phyloP scores from a whole-genome alignment of 1,284 basidiomycete species.

The Testicularia cyperi region DNA sequence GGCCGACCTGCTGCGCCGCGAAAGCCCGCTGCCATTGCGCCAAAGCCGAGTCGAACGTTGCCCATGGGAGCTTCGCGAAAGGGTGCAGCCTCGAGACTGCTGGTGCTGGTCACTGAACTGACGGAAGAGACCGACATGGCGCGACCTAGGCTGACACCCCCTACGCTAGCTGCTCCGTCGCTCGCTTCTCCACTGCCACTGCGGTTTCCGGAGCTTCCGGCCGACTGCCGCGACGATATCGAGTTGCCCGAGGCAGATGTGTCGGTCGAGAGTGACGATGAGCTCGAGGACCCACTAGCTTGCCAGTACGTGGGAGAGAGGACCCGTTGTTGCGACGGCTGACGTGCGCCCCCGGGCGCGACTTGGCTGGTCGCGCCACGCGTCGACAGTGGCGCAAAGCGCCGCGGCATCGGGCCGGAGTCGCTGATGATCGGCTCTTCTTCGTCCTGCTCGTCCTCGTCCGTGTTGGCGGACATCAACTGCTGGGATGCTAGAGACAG shows the following conservation, averaged over 20 bases:
- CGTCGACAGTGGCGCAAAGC: too few species aligned
- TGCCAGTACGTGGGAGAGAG: slow-evolving; percentile 8
- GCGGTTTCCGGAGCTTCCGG: slow-evolving; percentile 19
- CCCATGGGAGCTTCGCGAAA: slow-evolving; percentile 56
- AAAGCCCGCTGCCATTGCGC: slow-evolving; percentile 2
- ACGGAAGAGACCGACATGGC: slow-evolving; percentile 55
- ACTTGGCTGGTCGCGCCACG: too few species aligned
- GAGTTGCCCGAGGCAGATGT: slow-evolving; percentile 1
- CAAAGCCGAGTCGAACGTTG: slow-evolving; percentile 46
- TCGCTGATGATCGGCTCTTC: slow-evolving; percentile 38
- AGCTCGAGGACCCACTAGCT: background rate
- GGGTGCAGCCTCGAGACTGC: slow-evolving; percentile 56
- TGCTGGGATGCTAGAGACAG: slow-evolving; percentile 12
- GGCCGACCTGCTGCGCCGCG: slow-evolving; percentile 12
- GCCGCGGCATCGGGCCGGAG: slow-evolving; percentile 38
- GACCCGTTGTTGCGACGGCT: too few species aligned
- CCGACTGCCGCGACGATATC: too few species aligned
- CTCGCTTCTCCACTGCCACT: slow-evolving; percentile 37
- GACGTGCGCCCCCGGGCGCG: too few species aligned
- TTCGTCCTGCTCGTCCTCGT: slow-evolving; percentile 42
- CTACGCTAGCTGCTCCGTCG: slow-evolving; percentile 21
- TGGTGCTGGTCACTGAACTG: slow-evolving; percentile 54
- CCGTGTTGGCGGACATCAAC: slow-evolving; percentile 32
- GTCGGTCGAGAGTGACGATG: background rate
- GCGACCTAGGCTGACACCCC: slow-evolving; percentile 40